A percentile compares a stretch with the other conserved stretches of the same genome.
Conservation (phyloP, 2,329 filamentous ascomycete species). For the Trichocomaceae sp. region DNA sequence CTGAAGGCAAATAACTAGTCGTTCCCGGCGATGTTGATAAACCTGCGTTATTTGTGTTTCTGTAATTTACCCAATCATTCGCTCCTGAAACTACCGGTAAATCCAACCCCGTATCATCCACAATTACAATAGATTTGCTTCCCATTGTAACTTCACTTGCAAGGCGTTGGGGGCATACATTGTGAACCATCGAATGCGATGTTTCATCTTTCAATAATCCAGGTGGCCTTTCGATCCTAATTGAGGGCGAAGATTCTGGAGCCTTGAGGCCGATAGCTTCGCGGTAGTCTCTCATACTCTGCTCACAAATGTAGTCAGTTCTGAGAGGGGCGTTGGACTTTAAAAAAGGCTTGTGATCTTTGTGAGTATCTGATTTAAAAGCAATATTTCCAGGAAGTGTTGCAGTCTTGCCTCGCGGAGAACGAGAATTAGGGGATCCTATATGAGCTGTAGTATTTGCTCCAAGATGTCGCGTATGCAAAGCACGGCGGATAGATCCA, state of each 20-base stretch:
- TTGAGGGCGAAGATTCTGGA: conserved; percentile 15
- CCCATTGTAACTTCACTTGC: conserved; percentile 61
- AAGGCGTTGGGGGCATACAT: conserved; percentile 29
- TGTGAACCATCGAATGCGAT: conserved; percentile 11
- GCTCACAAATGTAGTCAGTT: conserved; percentile 76
- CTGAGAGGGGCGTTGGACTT: conserved; percentile 50
- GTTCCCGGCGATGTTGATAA: conserved; percentile 5
- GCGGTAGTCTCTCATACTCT: conserved; percentile 71
- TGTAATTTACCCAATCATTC: conserved; percentile 15
- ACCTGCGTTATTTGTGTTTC: conserved; percentile 7
- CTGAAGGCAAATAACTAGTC: conserved; percentile 1
- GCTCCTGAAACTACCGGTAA: conserved; percentile 37
- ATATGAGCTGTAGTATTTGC: conserved; percentile 28
- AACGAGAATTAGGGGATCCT: conserved; percentile 27
- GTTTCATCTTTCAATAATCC: conserved; percentile 3
- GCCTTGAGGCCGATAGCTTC: conserved; percentile 63
- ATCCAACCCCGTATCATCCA: conserved; percentile 55
- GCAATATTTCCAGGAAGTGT: conserved; percentile 40
- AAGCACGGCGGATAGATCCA: conserved; percentile 73
- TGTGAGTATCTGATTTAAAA: conserved; percentile 39
- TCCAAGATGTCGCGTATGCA: conserved; percentile 55
- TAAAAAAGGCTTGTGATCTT: conserved; percentile 31
- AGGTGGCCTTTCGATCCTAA: conserved; percentile 15
- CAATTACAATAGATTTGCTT: conserved; percentile 86
- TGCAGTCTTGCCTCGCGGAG: conserved; percentile 34